phyloP scores from a whole-genome alignment of 352 stramenopile species.

The Phytophthora pisi region DNA sequence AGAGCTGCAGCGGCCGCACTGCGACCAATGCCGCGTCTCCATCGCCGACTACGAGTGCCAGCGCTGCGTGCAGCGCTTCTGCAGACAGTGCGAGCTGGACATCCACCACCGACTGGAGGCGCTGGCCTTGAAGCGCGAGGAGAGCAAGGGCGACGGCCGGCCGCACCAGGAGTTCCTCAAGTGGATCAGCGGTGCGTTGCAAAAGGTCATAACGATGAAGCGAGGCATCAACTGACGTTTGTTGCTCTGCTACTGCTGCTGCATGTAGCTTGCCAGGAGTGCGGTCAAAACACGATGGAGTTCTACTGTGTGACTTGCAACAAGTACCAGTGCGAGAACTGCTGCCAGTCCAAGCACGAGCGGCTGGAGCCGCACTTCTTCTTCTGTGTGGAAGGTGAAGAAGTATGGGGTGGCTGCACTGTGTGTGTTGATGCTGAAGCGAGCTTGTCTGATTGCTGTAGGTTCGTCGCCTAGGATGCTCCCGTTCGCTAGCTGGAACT shows the following conservation, averaged over 20 bases:
- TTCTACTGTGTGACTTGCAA: conserved; percentile 68
- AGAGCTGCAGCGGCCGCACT: conserved; percentile 60
- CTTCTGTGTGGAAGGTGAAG: conserved; percentile 62
- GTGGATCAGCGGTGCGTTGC: conserved; percentile 48
- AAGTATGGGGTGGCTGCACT: no score
- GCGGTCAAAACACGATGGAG: conserved; percentile 42
- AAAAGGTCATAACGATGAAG: neutral
- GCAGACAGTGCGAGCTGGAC: conserved; percentile 45
- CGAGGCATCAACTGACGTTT: conserved; percentile 4
- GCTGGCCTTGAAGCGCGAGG: conserved; percentile 37
- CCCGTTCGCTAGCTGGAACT: conserved; percentile 52
- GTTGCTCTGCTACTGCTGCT: neutral
- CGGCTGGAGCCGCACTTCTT: conserved; percentile 49
- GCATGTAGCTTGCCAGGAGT: conserved; percentile 57
- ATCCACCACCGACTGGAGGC: conserved; percentile 46
- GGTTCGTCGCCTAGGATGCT: conserved; percentile 48
- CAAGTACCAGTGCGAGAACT: conserved; percentile 62
- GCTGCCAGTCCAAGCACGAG: conserved; percentile 50
- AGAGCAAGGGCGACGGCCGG: conserved; percentile 52
- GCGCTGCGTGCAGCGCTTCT: conserved; percentile 54
- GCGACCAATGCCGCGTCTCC: conserved; percentile 40
- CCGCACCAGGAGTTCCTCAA: conserved; percentile 54
- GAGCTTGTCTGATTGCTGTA: conserved; percentile 11
- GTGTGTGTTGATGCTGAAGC: neutral
- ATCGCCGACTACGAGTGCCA: conserved; percentile 54